These are phyloP conservation scores for Crithidia acanthocephali DNA, from an alignment of 208 protist genomes.

Conservation along the genomic window DNA sequence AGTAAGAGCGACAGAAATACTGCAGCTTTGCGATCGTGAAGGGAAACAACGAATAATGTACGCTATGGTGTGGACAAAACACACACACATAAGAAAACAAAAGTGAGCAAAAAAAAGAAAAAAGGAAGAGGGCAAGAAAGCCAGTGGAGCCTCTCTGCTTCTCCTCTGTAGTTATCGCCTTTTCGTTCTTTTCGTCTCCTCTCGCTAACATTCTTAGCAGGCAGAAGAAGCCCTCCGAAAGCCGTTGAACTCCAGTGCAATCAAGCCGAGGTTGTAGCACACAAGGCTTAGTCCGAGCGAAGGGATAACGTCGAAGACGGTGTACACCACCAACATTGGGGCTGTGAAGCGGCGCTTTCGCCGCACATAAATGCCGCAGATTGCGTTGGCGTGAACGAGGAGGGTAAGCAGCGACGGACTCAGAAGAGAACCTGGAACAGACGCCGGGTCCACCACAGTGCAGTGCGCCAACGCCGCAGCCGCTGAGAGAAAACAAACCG, in stretches of 20 bases:
- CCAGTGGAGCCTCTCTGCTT: background rate
- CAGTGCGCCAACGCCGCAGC: slow-evolving; percentile 46
- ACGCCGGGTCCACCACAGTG: slow-evolving; percentile 42
- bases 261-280: slow-evolving; percentile 37
- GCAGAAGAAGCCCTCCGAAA: slow-evolving; percentile 8
- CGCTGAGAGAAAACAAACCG: slow-evolving; percentile 33
- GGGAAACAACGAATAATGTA: background rate
- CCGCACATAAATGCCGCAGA: slow-evolving; percentile 42
- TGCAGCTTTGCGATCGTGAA: too few species aligned
- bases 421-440: slow-evolving; percentile 30
- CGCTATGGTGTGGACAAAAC: slow-evolving; percentile 3
- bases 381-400: slow-evolving; percentile 46
- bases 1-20: too few species aligned
- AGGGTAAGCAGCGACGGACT: slow-evolving; percentile 48
- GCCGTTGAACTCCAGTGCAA: slow-evolving; percentile 12
- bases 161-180: background rate
- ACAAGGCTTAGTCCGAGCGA: slow-evolving; percentile 55
- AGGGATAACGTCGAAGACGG: slow-evolving; percentile 59
- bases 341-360: slow-evolving; percentile 31
- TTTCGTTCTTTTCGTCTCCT: slow-evolving; percentile 4
- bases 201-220: slow-evolving; percentile 4
- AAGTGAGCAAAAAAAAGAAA: slow-evolving; percentile 2
- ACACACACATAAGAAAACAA: slow-evolving; percentile 8
- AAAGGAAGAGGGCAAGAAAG: too few species aligned
- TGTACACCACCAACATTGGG: slow-evolving; percentile 64